Percentiles rank a stretch among this genome's conserved stretches.
Evolutionary conservation across 129 eudicot species (phyloP).

Genomic region (Centrapalus pauciflorus): DNA sequence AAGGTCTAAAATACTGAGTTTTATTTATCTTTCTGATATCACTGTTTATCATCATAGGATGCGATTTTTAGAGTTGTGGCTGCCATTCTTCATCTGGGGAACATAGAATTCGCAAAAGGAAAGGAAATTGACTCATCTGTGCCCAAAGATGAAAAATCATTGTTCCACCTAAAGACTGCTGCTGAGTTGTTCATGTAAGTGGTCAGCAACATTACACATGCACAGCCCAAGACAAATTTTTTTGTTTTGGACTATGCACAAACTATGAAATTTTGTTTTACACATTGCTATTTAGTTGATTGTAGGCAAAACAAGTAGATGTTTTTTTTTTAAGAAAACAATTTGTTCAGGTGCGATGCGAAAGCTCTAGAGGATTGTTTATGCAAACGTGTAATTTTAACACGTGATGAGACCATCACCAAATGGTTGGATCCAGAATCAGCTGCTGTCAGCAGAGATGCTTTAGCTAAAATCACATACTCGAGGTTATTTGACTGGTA

Average conservation of each 20-base stretch:
- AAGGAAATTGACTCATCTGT: constrained; percentile 73
- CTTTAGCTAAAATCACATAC: constrained; percentile 77
- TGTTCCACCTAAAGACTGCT: constrained; percentile 69
- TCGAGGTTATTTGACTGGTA: constrained; percentile 91
- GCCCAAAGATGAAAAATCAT: constrained; percentile 89
- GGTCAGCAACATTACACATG: neutral
- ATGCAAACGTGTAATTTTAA: constrained; percentile 76
- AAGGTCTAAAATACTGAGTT: neutral
- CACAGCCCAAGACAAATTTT: neutral
- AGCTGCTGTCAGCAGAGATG: constrained; percentile 83
- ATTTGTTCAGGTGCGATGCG: constrained; percentile 67
- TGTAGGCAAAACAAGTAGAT: constrained; percentile 7
- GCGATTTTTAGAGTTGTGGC: constrained; percentile 93
- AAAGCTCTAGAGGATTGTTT: constrained; percentile 84
- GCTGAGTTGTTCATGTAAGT: constrained; percentile 87
- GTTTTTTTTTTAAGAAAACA: neutral
- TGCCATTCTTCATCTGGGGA: constrained; percentile 89
- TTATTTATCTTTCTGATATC: neutral
- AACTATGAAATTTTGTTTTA: neutral
- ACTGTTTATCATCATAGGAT: constrained; percentile 43
- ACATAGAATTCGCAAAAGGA: constrained; percentile 80
- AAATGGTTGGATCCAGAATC: constrained; percentile 84
- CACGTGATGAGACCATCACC: constrained; percentile 90
- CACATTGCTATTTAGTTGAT: neutral
- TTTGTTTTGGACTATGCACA: neutral